A percentile compares a stretch with the other conserved stretches of the same genome.
phyloP scores from a whole-genome alignment of 2,329 filamentous ascomycete species.

The Sporothrix humicola region DNA sequence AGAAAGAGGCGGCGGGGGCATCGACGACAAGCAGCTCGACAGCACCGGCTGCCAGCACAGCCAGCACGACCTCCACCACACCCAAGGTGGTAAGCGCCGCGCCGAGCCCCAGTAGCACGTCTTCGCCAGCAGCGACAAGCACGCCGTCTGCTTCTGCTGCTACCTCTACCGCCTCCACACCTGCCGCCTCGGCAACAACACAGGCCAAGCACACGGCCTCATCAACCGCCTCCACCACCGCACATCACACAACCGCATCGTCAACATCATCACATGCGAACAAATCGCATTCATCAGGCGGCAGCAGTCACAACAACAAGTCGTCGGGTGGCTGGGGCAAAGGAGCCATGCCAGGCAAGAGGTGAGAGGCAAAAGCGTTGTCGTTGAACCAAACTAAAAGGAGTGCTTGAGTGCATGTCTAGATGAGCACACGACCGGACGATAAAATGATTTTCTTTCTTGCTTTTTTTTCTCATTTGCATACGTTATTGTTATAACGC shows the following conservation, averaged over 20 bases:
- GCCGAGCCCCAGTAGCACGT: not conserved
- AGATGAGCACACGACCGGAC: constrained; percentile 28
- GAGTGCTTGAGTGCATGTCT: not conserved
- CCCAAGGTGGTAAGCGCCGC: not conserved
- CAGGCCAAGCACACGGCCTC: not conserved
- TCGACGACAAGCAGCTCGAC: not conserved
- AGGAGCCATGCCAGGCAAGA: constrained; percentile 17
- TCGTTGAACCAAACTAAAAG: not conserved
- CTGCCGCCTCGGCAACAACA: constrained; percentile 8
- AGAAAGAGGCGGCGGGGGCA: not conserved
- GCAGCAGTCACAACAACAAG: not conserved
- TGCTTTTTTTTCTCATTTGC: not conserved
- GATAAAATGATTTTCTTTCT: constrained; percentile 12
- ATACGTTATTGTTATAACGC: not conserved
- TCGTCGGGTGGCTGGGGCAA: constrained; percentile 28
- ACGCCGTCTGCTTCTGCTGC: not conserved
- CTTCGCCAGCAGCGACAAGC: constrained; percentile 8
- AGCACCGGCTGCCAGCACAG: not conserved
- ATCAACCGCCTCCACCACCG: constrained; percentile 8
- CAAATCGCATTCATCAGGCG: not conserved
- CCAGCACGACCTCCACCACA: not conserved
- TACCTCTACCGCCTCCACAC: not conserved
- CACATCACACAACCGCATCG: not conserved
- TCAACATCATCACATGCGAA: constrained; percentile 3
- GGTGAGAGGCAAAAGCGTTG: not conserved